These are phyloP conservation scores for Curvularia sp. DNA, from an alignment of 2,329 filamentous ascomycete species.

Conservation along the genomic window DNA sequence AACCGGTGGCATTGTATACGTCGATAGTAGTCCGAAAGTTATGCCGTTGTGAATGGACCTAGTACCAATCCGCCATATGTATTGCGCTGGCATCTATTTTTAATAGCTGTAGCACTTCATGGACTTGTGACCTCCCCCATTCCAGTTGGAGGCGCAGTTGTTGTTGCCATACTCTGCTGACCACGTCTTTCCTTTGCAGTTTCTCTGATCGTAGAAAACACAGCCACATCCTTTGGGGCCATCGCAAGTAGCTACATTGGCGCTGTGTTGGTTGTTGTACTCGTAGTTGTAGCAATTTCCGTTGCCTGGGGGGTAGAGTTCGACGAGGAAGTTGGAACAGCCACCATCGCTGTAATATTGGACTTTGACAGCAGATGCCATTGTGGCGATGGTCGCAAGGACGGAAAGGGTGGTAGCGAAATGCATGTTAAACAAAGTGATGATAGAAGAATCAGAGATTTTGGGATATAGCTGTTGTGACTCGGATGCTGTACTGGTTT, in stretches of 20 bases:
- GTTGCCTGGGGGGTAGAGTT: neutral
- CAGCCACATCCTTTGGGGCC: neutral
- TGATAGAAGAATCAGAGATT: neutral
- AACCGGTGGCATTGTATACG: neutral
- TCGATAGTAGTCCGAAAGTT: neutral
- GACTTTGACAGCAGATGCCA: neutral
- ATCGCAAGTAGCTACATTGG: neutral
- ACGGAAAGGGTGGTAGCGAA: neutral
- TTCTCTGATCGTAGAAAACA: neutral
- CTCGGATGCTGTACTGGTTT: neutral
- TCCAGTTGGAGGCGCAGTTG: neutral
- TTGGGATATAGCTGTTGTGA: neutral
- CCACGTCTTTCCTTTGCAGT: neutral
- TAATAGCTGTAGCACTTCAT: neutral
- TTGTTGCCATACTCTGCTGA: too few species aligned
- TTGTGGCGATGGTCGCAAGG: neutral
- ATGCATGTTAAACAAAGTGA: neutral
- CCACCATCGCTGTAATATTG: neutral
- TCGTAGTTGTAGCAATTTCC: neutral
- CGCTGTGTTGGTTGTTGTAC: neutral
- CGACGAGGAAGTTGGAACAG: neutral
- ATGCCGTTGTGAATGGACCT: too few species aligned
- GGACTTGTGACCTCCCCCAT: neutral
- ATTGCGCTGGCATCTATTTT: too few species aligned
- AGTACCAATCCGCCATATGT: too few species aligned